Percentiles rank a stretch among this genome's conserved stretches.
Conservation (phyloP, 345 rosid species). For the Gossypium stocksii region DNA sequence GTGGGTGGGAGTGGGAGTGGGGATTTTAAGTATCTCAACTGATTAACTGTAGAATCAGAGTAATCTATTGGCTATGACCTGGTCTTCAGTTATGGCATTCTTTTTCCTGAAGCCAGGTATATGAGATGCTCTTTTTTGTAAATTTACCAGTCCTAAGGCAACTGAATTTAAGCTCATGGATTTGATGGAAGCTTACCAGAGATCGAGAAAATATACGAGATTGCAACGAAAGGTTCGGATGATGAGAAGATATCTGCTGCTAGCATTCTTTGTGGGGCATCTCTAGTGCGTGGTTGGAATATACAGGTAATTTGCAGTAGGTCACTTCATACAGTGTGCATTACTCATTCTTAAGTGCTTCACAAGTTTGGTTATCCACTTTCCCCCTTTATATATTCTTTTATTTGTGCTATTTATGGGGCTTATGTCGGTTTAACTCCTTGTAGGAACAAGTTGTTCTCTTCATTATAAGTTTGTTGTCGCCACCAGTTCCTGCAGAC, state of each 20-base stretch:
- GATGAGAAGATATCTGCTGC: slow-evolving; percentile 93
- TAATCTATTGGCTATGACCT: slow-evolving; percentile 22
- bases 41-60: slow-evolving; percentile 12
- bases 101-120: slow-evolving; percentile 66
- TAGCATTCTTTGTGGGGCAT: slow-evolving; percentile 90
- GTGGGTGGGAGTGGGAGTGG: neutral
- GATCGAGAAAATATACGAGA: slow-evolving; percentile 85
- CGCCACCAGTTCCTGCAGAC: slow-evolving; percentile 69
- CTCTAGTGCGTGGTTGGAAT: slow-evolving; percentile 96
- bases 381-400: neutral
- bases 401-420: neutral
- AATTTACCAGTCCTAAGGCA: slow-evolving; percentile 41
- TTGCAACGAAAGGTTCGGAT: slow-evolving; percentile 75
- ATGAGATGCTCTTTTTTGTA: slow-evolving; percentile 55
- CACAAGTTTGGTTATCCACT: slow-evolving; percentile 8
- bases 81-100: slow-evolving; percentile 36
- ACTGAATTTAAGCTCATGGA: slow-evolving; percentile 79
- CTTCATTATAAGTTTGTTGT: slow-evolving; percentile 66
- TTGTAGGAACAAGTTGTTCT: slow-evolving; percentile 75
- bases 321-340: neutral
- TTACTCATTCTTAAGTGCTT: slow-evolving; percentile 8
- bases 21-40: neutral
- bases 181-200: slow-evolving; percentile 98
- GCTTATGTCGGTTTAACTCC: slow-evolving; percentile 21
- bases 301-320: slow-evolving; percentile 56